Evolutionary conservation across 768 basidiomycete genomes (phyloP).

Genomic region (Calocybe cyanea): DNA sequence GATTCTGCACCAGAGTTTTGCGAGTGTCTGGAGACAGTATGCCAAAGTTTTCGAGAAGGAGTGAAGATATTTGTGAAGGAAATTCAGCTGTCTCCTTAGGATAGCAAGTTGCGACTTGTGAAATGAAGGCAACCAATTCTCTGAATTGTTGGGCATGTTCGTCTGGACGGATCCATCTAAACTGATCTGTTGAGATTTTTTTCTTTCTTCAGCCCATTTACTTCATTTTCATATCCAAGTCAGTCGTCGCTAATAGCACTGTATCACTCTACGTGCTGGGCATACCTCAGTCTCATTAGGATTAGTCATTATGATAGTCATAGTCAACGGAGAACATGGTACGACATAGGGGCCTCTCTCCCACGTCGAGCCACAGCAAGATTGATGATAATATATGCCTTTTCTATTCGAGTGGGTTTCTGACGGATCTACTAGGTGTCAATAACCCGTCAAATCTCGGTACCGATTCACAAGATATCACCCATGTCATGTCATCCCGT

Average conservation of each 20-base stretch:
- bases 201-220: no score
- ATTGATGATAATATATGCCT: neutral
- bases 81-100: constrained; percentile 87
- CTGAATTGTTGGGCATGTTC: constrained; percentile 84
- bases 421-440: no score
- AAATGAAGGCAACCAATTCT: constrained; percentile 86
- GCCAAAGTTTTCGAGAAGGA: constrained; percentile 78
- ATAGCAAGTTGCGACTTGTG: constrained; percentile 87
- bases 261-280: no score
- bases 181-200: no score
- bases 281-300: no score
- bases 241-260: no score
- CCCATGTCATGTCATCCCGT: no score
- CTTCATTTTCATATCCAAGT: no score
- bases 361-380: neutral
- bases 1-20: constrained; percentile 81
- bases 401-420: neutral
- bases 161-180: constrained; percentile 74
- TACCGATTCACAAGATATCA: no score
- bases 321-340: no score
- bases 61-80: constrained; percentile 70
- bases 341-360: neutral
- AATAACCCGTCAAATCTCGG: no score
- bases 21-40: constrained; percentile 76
- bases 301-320: no score